These are phyloP conservation scores for Macrocybe gigantea DNA, from an alignment of 768 basidiomycete species.

Conservation along the genomic window DNA sequence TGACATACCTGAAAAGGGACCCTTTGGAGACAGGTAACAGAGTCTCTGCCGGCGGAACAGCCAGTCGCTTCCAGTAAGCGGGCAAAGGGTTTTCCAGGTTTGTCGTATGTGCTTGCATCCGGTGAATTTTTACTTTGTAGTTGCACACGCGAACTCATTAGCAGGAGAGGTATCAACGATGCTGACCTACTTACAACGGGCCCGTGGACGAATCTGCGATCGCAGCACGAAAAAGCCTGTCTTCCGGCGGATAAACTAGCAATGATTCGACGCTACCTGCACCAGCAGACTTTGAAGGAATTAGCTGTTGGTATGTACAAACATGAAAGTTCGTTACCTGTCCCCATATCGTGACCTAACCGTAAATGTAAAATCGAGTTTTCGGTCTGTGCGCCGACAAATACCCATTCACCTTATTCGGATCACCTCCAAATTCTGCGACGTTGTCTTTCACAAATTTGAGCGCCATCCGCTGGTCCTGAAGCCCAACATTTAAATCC, in stretches of 20 bases:
- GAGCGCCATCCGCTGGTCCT: constrained; percentile 55
- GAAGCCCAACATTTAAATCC: constrained; percentile 54
- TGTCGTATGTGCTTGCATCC: constrained; percentile 38
- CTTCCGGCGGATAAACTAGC: constrained; percentile 33
- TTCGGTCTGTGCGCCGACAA: no score
- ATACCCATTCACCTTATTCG: constrained; percentile 33
- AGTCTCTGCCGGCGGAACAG: constrained; percentile 30
- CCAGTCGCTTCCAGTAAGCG: constrained; percentile 39
- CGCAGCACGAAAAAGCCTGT: constrained; percentile 41
- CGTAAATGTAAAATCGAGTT: neutral
- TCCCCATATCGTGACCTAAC: constrained; percentile 51
- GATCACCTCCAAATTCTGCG: constrained; percentile 59
- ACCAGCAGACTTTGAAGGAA: constrained; percentile 37
- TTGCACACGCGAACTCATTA: neutral
- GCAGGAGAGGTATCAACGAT: neutral
- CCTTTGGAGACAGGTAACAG: constrained; percentile 38
- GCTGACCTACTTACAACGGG: constrained; percentile 36
- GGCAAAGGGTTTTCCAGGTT: constrained; percentile 44
- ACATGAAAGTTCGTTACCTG: constrained; percentile 26
- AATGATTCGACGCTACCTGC: constrained; percentile 45
- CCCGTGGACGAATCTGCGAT: constrained; percentile 49
- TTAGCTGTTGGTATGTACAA: neutral
- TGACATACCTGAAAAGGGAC: constrained; percentile 36
- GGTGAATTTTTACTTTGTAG: constrained; percentile 44
- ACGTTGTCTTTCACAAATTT: constrained; percentile 63